Conservation (phyloP, 176 grass and related monocot species). For the Aechmea fasciata region DNA sequence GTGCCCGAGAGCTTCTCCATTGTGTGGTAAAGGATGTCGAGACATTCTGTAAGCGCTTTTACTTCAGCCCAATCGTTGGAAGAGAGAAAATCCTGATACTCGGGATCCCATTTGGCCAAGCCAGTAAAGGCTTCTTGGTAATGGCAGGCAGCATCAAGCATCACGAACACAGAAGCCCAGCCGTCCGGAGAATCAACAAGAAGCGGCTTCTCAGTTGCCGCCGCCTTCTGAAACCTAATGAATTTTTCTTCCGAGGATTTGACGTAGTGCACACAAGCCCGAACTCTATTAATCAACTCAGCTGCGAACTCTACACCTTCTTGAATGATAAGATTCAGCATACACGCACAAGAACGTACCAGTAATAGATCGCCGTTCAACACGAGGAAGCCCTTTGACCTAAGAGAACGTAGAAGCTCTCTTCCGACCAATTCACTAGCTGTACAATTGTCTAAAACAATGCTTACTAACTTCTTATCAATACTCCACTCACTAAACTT, state of each 20-base stretch:
- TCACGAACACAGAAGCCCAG: constrained; percentile 25
- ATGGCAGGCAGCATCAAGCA: constrained; percentile 18
- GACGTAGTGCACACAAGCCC: constrained; percentile 12
- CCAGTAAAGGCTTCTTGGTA: constrained; percentile 10
- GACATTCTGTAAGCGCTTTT: constrained; percentile 6
- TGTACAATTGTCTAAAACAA: constrained; percentile 14
- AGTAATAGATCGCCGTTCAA: constrained; percentile 20
- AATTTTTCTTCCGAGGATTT: constrained; percentile 11
- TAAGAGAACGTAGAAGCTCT: constrained; percentile 9
- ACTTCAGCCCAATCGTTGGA: constrained; percentile 21
- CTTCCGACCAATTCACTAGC: constrained; percentile 1
- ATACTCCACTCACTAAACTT: constrained; percentile 18
- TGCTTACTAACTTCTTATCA: constrained; percentile 7
- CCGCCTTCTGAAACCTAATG: constrained; percentile 14
- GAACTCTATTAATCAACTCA: neutral
- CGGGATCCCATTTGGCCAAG: neutral
- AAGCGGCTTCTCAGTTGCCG: neutral
- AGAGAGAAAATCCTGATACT: constrained; percentile 8
- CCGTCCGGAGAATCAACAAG: constrained; percentile 14
- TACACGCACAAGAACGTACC: constrained; percentile 7
- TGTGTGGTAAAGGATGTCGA: constrained; percentile 21
- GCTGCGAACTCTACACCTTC: neutral
- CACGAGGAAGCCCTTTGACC: constrained; percentile 10
- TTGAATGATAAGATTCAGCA: constrained; percentile 19
- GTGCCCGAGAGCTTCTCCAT: constrained; percentile 14